Conservation (phyloP, 225 moss, liverwort and hornwort genomes). For the Takakia lepidozioides region DNA sequence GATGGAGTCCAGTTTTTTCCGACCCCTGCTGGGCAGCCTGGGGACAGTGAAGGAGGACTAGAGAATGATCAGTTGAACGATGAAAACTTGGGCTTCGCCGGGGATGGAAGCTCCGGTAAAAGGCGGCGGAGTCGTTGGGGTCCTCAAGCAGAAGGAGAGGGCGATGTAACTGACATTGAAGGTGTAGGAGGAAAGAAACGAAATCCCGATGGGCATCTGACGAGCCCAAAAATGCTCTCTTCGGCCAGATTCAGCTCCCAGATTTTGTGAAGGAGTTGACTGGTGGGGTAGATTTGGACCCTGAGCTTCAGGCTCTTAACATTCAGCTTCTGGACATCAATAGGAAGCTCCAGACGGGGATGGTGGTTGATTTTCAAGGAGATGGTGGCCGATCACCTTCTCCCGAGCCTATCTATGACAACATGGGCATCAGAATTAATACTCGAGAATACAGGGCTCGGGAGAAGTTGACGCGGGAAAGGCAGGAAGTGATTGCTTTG, state of each 20-base stretch:
- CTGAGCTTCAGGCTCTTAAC: slow-evolving; percentile 91
- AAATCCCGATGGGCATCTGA: slow-evolving; percentile 97
- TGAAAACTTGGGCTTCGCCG: slow-evolving; percentile 26
- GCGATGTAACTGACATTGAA: slow-evolving; percentile 66
- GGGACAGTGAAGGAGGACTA: slow-evolving; percentile 8
- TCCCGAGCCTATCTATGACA: slow-evolving; percentile 49
- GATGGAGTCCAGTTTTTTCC: slow-evolving; percentile 15
- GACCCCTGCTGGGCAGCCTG: slow-evolving; percentile 16
- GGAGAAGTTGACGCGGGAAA: slow-evolving; percentile 41
- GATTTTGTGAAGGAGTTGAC: slow-evolving; percentile 97
- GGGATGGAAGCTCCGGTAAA: slow-evolving; percentile 73
- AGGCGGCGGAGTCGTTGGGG: slow-evolving; percentile 95
- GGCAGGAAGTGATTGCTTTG: slow-evolving; percentile 48
- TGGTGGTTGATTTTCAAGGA: slow-evolving; percentile 72
- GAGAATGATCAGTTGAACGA: slow-evolving; percentile 42
- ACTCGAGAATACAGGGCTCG: slow-evolving; percentile 46
- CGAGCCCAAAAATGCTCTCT: slow-evolving; percentile 66
- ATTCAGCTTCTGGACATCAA: slow-evolving; percentile 96
- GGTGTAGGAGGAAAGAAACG: slow-evolving; percentile 77
- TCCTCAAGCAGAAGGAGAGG: slow-evolving; percentile 83
- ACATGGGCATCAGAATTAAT: slow-evolving; percentile 51
- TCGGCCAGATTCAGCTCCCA: slow-evolving; percentile 96
- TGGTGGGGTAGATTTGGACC: slow-evolving; percentile 92
- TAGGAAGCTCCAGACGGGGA: slow-evolving; percentile 90
- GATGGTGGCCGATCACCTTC: slow-evolving; percentile 79